Percentiles rank a stretch among this genome's conserved stretches.
Conservation (phyloP, 1,139 yeast species). For the Suhomyces chickasaworum region DNA sequence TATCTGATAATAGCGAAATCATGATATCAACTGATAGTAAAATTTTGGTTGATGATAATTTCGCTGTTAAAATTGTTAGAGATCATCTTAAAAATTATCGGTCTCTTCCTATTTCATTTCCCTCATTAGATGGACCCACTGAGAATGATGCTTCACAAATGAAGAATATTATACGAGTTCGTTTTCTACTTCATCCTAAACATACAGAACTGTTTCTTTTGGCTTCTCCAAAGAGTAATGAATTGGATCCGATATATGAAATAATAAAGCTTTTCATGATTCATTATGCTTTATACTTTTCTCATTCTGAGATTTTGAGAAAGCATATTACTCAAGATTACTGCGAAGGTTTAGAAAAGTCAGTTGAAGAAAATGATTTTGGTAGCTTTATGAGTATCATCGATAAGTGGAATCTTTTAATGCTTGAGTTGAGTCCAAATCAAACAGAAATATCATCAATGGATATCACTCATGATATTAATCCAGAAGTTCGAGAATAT, state of each 20-base stretch:
- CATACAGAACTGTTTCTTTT: slow-evolving; percentile 44
- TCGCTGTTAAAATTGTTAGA: slow-evolving; percentile 35
- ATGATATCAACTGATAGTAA: slow-evolving; percentile 12
- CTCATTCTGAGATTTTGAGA: slow-evolving; percentile 40
- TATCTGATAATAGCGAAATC: not conserved
- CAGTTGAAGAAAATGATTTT: slow-evolving; percentile 40
- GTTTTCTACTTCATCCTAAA: slow-evolving; percentile 44
- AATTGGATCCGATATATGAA: slow-evolving; percentile 72
- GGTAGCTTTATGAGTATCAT: slow-evolving; percentile 36
- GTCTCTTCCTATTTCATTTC: slow-evolving; percentile 41
- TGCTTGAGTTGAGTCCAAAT: slow-evolving; percentile 41
- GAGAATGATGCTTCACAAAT: not conserved
- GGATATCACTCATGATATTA: slow-evolving; percentile 28
- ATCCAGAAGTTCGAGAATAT: slow-evolving; percentile 33
- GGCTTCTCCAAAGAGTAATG: slow-evolving; percentile 53
- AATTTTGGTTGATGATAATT: slow-evolving; percentile 16
- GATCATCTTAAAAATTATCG: slow-evolving; percentile 35
- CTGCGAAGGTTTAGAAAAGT: slow-evolving; percentile 32
- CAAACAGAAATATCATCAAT: slow-evolving; percentile 12
- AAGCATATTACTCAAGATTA: slow-evolving; percentile 37
- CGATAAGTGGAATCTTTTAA: slow-evolving; percentile 46
- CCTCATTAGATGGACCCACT: slow-evolving; percentile 28
- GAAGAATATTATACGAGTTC: slow-evolving; percentile 36
- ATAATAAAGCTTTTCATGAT: slow-evolving; percentile 55
- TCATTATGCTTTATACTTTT: slow-evolving; percentile 44